Base-by-base conservation (phyloP, 2,329 filamentous ascomycete genomes). In the Penicillium sp. region DNA sequence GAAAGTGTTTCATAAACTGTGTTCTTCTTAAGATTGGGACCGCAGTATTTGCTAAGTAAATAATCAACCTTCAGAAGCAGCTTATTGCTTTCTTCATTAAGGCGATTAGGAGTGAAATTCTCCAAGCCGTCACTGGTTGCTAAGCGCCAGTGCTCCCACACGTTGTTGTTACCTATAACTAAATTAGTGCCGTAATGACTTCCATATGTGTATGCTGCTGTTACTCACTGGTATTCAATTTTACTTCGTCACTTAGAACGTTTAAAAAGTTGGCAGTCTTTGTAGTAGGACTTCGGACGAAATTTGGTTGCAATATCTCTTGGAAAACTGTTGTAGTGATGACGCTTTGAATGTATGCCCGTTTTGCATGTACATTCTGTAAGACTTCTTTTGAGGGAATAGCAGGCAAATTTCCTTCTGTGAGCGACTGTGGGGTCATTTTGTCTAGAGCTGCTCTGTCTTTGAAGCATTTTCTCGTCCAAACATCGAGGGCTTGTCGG, bases 131-230 rank as follows among this genome's bases (percentile, higher is more conserved):
- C 61, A 35, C 62, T 64, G n/a, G 60, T 64, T 1, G 63, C 60
- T 40, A 43, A 59, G n/a, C 61, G 56, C 65, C 65, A 67, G 14
- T 62, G 55, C 1, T 53, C 57, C 24, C 49, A 48, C 3, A 63
- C 52, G 8, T 62, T 40, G 1, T 3, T 42, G 1, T 59, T 58
- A 5, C 49, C 65, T 67, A 18, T 8, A 9, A 4, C 0, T 1
- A 47, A 28, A 6, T 53, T 18, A 46, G 51, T 2, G 45, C 3
- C 28, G 3, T 3, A 8, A 50, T 12, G 11, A 23, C 16, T 11
- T 42, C n/a, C 48, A 23, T 5, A 40, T 6, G 3, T 8, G 8
- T 16, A n/a, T n/a, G 9, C 30, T 54, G 24, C 40, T 28, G 2
- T 1, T 5, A 47, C 58, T 50, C 52, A 63, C 60, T 61, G 20